Conservation (phyloP, 1,139 yeast genomes). For the Spencermartinsiella ligniputridi region DNA sequence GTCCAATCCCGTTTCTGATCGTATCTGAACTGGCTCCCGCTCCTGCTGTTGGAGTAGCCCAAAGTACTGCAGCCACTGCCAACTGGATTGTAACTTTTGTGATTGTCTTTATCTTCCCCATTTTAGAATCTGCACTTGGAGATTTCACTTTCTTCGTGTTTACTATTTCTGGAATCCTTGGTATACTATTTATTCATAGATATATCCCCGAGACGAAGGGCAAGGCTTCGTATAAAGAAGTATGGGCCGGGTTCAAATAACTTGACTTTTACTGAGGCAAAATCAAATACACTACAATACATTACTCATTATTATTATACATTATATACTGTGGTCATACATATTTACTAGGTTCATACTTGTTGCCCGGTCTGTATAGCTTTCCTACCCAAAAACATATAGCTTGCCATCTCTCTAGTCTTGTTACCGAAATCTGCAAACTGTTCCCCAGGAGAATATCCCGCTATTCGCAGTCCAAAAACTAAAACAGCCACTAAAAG, state of each 20-base stretch:
- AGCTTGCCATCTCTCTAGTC: not conserved
- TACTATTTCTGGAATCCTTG: conserved; percentile 36
- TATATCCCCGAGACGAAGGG: conserved; percentile 81
- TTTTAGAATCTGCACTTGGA: conserved; percentile 58
- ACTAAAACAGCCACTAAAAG: conserved; percentile 7
- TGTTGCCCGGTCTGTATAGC: not conserved
- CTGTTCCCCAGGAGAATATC: not conserved
- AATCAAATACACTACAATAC: not conserved
- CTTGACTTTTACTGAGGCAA: too few species aligned
- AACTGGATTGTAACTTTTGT: conserved; percentile 88
- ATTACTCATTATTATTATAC: not conserved
- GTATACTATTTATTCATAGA: conserved; percentile 17
- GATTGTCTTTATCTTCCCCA: conserved; percentile 78
- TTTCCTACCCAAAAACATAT: not conserved
- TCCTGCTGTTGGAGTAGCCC: conserved; percentile 79
- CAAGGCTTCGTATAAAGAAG: conserved; percentile 43
- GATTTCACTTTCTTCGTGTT: conserved; percentile 78
- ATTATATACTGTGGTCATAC: too few species aligned
- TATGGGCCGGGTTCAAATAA: conserved; percentile 13
- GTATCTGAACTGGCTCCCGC: conserved; percentile 86
- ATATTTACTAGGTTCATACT: too few species aligned
- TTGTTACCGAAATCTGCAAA: not conserved
- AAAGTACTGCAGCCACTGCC: conserved; percentile 84
- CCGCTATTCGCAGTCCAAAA: not conserved
- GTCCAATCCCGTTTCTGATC: conserved; percentile 88